phyloP scores from a whole-genome alignment of 371 early-diverging fungal genomes.

The Capniomyces stellatus region DNA sequence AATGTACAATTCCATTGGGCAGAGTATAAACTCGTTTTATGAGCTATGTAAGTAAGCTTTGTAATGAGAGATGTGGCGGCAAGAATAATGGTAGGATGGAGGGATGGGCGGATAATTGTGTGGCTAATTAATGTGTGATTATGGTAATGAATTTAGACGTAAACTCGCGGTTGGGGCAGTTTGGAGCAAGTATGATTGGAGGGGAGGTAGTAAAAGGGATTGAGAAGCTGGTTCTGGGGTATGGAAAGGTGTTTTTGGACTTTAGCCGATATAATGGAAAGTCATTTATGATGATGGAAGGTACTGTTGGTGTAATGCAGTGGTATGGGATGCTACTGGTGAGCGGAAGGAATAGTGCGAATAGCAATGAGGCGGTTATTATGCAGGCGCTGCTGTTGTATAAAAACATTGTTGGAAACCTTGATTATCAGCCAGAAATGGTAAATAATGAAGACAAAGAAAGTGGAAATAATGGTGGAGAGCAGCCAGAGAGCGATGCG shows the following conservation, averaged over 20 bases:
- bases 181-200: no score
- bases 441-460: not conserved
- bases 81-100: no score
- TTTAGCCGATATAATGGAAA: slow-evolving; percentile 50
- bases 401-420: not conserved
- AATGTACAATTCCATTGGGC: not conserved
- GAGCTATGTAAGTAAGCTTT: not conserved
- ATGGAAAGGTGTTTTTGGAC: slow-evolving; percentile 67
- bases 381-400: slow-evolving; percentile 7
- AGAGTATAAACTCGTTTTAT: not conserved
- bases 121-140: no score
- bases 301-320: slow-evolving; percentile 39
- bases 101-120: no score
- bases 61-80: no score
- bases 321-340: slow-evolving; percentile 57
- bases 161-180: no score
- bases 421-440: not conserved
- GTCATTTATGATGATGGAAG: slow-evolving; percentile 43
- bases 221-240: slow-evolving; percentile 20
- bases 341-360: not conserved
- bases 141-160: not conserved
- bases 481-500: not conserved
- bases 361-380: not conserved
- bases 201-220: not conserved
- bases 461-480: not conserved